Percentiles rank a stretch among this genome's conserved stretches.
Evolutionary conservation across 208 protist species (phyloP).

Genomic region (Phytomonas sp.): DNA sequence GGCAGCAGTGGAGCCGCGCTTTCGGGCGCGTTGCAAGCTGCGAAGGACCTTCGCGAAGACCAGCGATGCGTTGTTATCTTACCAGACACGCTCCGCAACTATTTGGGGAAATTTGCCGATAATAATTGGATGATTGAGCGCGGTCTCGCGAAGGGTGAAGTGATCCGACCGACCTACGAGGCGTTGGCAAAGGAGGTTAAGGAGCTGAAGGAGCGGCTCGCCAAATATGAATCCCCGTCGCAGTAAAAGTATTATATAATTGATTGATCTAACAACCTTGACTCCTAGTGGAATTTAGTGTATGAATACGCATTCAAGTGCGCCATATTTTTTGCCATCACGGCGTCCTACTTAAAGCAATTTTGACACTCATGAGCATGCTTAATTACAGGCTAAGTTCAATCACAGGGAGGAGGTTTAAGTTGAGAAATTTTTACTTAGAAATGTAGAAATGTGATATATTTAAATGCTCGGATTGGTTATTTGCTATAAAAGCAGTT

Average conservation of each 20-base stretch:
- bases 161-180: slow-evolving; percentile 76
- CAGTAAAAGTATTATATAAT: slow-evolving; percentile 10
- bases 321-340: too few relatives aligned
- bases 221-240: slow-evolving; percentile 37
- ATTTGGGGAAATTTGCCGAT: slow-evolving; percentile 95
- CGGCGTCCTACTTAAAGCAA: too few relatives aligned
- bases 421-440: background rate
- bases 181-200: slow-evolving; percentile 43
- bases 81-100: slow-evolving; percentile 95
- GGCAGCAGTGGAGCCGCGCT: slow-evolving; percentile 92
- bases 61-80: slow-evolving; percentile 94
- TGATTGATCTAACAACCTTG: too few relatives aligned
- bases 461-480: background rate
- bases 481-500: background rate
- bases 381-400: too few relatives aligned
- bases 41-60: slow-evolving; percentile 83
- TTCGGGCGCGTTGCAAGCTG: slow-evolving; percentile 83
- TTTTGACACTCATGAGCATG: too few relatives aligned
- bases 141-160: slow-evolving; percentile 76
- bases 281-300: too few relatives aligned
- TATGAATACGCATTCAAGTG: too few relatives aligned
- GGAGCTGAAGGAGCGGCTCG: slow-evolving; percentile 51
- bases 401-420: too few relatives aligned
- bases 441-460: slow-evolving; percentile 15
- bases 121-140: slow-evolving; percentile 95